Evolutionary conservation across 2,329 filamentous ascomycete species (phyloP).

Genomic region (Cladophialophora yegresii): DNA sequence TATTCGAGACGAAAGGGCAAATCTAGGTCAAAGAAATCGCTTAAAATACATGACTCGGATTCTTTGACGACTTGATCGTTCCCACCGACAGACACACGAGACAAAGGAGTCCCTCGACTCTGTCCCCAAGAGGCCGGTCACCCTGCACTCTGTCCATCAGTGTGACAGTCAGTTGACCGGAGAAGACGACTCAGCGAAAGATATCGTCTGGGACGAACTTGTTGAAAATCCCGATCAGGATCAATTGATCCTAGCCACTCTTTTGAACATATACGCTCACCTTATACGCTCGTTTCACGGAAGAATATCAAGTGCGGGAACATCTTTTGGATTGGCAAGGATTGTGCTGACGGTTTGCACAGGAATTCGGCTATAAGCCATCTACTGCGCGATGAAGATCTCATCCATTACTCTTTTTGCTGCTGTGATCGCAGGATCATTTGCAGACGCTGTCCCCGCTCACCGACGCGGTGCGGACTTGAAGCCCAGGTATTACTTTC

Average conservation of each 20-base stretch:
- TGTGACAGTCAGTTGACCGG: neutral
- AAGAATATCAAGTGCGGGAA: conserved; percentile 17
- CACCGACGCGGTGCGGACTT: conserved; percentile 29
- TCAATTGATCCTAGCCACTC: conserved; percentile 35
- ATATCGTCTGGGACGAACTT: conserved; percentile 17
- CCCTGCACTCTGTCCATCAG: neutral
- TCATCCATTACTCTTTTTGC: conserved; percentile 36
- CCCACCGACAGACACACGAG: conserved; percentile 12
- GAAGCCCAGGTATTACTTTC: conserved; percentile 39
- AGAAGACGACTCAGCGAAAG: conserved; percentile 7
- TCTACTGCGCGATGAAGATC: conserved; percentile 31
- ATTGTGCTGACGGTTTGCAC: conserved; percentile 13
- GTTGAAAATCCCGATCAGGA: conserved; percentile 21
- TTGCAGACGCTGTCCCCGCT: conserved; percentile 39
- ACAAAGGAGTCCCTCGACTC: conserved; percentile 15
- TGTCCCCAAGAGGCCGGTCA: neutral
- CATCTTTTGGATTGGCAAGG: neutral
- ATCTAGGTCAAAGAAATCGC: conserved; percentile 28
- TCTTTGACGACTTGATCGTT: conserved; percentile 13
- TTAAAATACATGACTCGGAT: conserved; percentile 18
- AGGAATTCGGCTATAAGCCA: conserved; percentile 6
- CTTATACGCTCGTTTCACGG: conserved; percentile 32
- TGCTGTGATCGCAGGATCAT: conserved; percentile 36
- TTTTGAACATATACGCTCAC: conserved; percentile 31
- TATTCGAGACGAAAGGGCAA: conserved; percentile 24